Percentiles rank a stretch among this genome's conserved stretches.
phyloP scores from a whole-genome alignment of 805 yeast species.

The Blastobotrys chiropterorum region DNA sequence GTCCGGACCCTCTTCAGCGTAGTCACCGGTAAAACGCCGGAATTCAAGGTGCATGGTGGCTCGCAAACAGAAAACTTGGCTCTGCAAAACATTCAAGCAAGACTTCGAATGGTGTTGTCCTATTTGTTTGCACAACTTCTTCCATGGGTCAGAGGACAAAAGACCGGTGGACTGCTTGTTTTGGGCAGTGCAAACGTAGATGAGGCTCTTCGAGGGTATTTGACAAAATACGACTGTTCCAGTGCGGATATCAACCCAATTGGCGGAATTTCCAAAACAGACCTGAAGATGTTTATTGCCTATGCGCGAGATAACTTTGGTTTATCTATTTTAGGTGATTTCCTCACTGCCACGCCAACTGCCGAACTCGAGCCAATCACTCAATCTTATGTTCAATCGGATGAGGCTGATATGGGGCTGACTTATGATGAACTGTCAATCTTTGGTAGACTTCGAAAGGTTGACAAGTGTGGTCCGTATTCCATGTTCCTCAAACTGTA shows the following conservation, averaged over 20 bases:
- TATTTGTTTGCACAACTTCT: conserved; percentile 89
- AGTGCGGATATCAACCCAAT: conserved; percentile 97
- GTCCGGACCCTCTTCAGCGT: conserved; percentile 73
- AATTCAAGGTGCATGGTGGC: conserved; percentile 91
- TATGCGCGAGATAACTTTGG: conserved; percentile 69
- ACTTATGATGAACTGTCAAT: conserved; percentile 88
- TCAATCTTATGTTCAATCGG: conserved; percentile 85
- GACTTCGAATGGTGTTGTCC: conserved; percentile 89
- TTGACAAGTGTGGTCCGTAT: conserved; percentile 93
- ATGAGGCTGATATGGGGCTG: conserved; percentile 98
- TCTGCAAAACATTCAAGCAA: conserved; percentile 92
- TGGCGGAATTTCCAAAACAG: conserved; percentile 97
- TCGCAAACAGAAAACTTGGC: conserved; percentile 87
- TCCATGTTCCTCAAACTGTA: conserved; percentile 86
- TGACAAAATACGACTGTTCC: conserved; percentile 96
- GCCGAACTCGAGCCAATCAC: conserved; percentile 98
- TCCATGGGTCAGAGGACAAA: conserved; percentile 81
- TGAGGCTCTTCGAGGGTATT: conserved; percentile 90
- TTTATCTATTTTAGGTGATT: conserved; percentile 69
- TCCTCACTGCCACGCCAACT: conserved; percentile 89
- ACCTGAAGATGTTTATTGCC: conserved; percentile 74
- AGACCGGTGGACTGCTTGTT: conserved; percentile 76
- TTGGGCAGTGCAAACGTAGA: conserved; percentile 97
- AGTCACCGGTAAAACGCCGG: conserved; percentile 85
- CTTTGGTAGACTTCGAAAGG: conserved; percentile 86